phyloP scores from a whole-genome alignment of 164 flowering plant genomes.

The Cinnamomum micranthum region DNA sequence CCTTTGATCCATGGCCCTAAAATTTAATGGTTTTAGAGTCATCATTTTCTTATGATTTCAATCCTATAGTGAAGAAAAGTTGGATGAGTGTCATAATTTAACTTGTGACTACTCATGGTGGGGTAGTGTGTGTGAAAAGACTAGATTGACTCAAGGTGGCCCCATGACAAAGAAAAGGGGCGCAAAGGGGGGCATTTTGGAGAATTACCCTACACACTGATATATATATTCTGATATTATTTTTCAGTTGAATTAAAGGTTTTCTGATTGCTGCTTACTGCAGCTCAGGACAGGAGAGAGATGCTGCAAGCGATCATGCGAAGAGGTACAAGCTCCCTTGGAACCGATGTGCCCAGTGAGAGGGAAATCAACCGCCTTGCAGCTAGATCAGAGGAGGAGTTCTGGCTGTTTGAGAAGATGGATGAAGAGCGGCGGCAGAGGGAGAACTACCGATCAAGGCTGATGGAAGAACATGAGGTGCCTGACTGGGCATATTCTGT shows the following conservation, averaged over 20 bases:
- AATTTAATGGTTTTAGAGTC: too few relatives aligned
- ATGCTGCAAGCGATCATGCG: conserved; percentile 94
- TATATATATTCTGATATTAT: too few relatives aligned
- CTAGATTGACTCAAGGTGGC: too few relatives aligned
- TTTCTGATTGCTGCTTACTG: conserved; percentile 11
- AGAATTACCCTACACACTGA: too few relatives aligned
- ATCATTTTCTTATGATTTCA: too few relatives aligned
- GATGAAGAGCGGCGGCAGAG: conserved; percentile 83
- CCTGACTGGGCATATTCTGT: conserved; percentile 87
- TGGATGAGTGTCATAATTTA: too few relatives aligned
- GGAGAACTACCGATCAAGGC: conserved; percentile 81
- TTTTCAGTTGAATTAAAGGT: background rate
- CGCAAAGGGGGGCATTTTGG: too few relatives aligned
- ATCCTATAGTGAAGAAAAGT: too few relatives aligned
- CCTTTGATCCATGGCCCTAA: too few relatives aligned
- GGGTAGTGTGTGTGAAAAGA: too few relatives aligned
- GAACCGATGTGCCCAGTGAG: conserved; percentile 96
- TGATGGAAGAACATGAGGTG: conserved; percentile 96
- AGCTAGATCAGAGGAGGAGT: conserved; percentile 90
- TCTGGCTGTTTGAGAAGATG: conserved; percentile 92
- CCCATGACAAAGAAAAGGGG: too few relatives aligned
- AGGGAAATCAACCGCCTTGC: conserved; percentile 96
- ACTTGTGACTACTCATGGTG: too few relatives aligned
- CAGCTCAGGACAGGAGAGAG: conserved; percentile 93
- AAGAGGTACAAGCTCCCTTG: conserved; percentile 81